Evolutionary conservation across 192 early-diverging fungal species (phyloP).

Genomic region (Mortierella alpina): DNA sequence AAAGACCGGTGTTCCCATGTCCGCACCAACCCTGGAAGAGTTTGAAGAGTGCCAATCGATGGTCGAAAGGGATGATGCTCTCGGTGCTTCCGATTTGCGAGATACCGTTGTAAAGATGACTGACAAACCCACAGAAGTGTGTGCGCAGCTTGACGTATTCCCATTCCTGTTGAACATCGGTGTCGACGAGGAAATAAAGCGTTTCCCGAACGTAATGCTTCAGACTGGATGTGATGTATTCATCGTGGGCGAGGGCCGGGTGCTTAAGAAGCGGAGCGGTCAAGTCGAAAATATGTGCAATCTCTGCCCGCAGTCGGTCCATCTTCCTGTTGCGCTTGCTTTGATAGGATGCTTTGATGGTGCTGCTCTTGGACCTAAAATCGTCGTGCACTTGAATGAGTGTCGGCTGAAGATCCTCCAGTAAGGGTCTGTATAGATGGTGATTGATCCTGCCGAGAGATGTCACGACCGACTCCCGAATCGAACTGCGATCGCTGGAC

Average conservation of each 20-base stretch:
- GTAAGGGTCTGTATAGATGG: conserved; percentile 71
- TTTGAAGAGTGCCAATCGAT: conserved; percentile 79
- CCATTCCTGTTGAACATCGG: conserved; percentile 83
- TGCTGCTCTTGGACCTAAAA: conserved; percentile 57
- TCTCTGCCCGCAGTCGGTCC: conserved; percentile 77
- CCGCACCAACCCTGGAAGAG: conserved; percentile 96
- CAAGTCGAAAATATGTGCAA: conserved; percentile 78
- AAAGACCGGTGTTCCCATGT: conserved; percentile 69
- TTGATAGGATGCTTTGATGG: conserved; percentile 61
- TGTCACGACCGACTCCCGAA: conserved; percentile 75
- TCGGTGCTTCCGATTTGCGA: conserved; percentile 55
- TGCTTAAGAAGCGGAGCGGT: conserved; percentile 75
- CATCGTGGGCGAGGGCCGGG: conserved; percentile 66
- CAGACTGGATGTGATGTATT: conserved; percentile 70
- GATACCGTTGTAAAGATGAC: conserved; percentile 83
- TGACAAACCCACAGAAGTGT: conserved; percentile 91
- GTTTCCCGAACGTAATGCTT: conserved; percentile 85
- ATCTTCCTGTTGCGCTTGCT: conserved; percentile 68
- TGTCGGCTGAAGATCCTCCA: conserved; percentile 74
- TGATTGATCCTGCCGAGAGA: conserved; percentile 74
- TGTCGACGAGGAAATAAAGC: conserved; percentile 78
- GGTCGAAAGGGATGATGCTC: conserved; percentile 80
- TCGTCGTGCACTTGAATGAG: conserved; percentile 72
- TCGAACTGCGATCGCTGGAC: conserved; percentile 69
- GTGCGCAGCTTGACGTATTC: conserved; percentile 89